phyloP scores from a whole-genome alignment of 2,329 filamentous ascomycete genomes.

The Fusarium chuoi region DNA sequence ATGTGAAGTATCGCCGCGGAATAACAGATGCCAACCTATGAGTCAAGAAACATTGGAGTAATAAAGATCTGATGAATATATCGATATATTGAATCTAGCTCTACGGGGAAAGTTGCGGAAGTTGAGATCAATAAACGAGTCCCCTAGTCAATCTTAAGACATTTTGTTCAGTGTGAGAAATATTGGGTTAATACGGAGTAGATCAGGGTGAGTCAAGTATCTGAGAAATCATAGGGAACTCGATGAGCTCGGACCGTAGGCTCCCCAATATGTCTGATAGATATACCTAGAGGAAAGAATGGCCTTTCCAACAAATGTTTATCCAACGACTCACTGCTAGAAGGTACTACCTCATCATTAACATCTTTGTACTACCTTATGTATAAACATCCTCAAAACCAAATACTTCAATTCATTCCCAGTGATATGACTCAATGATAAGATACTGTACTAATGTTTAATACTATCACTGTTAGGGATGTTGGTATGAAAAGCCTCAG shows the following conservation, averaged over 20 bases:
- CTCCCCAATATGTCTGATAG: too few relatives aligned
- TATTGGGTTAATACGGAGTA: too few relatives aligned
- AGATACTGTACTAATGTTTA: neutral
- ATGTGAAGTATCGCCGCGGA: constrained; percentile 8
- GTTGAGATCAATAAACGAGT: neutral
- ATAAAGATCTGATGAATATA: neutral
- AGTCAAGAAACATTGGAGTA: neutral
- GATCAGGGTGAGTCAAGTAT: neutral
- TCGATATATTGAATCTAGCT: too few relatives aligned
- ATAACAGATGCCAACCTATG: neutral
- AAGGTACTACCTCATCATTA: too few relatives aligned
- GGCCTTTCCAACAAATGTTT: neutral
- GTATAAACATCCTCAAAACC: neutral
- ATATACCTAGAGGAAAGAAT: neutral
- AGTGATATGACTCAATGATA: neutral
- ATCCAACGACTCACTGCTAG: neutral
- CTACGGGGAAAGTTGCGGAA: neutral
- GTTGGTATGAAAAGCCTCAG: neutral
- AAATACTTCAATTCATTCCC: neutral
- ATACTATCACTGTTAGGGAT: neutral
- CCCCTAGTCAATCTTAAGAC: neutral
- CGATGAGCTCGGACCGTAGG: neutral
- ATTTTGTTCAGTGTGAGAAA: neutral
- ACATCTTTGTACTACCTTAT: neutral
- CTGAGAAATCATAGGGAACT: neutral